Conservation (phyloP, 192 early-diverging fungal species). For the Bifiguratus adelaidae region DNA sequence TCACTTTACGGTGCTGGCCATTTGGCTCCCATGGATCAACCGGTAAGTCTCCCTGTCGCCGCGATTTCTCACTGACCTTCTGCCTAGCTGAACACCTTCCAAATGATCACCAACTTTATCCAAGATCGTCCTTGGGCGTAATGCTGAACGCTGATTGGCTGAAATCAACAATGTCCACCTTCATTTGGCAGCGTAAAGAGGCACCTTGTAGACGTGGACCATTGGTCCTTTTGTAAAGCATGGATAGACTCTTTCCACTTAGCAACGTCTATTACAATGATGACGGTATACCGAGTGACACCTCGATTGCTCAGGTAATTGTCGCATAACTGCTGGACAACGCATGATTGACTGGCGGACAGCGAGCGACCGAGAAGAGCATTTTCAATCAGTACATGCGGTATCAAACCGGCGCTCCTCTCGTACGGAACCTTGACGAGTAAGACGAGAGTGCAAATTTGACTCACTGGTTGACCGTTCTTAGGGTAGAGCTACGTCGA, state of each 20-base stretch:
- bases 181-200: too few species aligned
- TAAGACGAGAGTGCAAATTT: slow-evolving; percentile 7
- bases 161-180: too few species aligned
- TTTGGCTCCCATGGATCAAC: slow-evolving; percentile 60
- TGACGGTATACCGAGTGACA: slow-evolving; percentile 45
- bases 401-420: slow-evolving; percentile 11
- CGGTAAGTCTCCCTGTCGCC: slow-evolving; percentile 1
- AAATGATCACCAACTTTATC: slow-evolving; percentile 34
- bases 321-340: slow-evolving; percentile 1
- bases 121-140: slow-evolving; percentile 11
- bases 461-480: neutral
- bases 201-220: too few species aligned
- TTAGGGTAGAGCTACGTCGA: slow-evolving; percentile 29
- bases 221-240: too few species aligned
- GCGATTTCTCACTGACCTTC: neutral
- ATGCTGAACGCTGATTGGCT: too few species aligned
- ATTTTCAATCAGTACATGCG: neutral
- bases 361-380: neutral
- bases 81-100: slow-evolving; percentile 2
- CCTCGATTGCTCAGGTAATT: slow-evolving; percentile 46
- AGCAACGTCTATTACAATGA: slow-evolving; percentile 20
- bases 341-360: neutral
- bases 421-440: slow-evolving; percentile 5
- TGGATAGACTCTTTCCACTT: neutral
- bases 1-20: slow-evolving; percentile 65